phyloP scores from a whole-genome alignment of 2,329 filamentous ascomycete genomes.

The Seiridium cupressi region DNA sequence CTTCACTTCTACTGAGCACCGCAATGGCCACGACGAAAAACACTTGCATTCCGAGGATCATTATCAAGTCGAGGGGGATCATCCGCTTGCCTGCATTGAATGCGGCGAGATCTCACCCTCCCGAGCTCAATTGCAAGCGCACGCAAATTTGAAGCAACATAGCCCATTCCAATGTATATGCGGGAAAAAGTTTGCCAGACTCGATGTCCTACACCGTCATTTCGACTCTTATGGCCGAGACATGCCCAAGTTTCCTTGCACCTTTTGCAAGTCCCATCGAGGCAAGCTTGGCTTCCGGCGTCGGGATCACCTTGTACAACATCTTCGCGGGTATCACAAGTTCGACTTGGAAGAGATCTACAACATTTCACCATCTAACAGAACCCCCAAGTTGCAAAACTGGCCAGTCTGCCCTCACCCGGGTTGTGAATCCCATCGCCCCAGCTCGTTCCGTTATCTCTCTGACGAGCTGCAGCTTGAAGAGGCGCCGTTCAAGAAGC shows the following conservation, averaged over 20 bases:
- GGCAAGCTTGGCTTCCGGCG: constrained; percentile 31
- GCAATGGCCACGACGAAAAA: too few species aligned
- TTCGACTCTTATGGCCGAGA: constrained; percentile 14
- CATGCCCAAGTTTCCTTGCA: constrained; percentile 23
- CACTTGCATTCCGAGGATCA: constrained; percentile 12
- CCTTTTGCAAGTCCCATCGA: constrained; percentile 28
- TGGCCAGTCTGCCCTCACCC: constrained; percentile 19
- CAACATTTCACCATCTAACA: background rate
- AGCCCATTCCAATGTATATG: constrained; percentile 19
- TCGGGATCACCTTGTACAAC: constrained; percentile 35
- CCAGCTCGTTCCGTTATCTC: too few species aligned
- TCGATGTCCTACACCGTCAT: constrained; percentile 25
- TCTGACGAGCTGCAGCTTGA: too few species aligned
- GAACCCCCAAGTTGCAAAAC: background rate
- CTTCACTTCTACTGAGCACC: too few species aligned
- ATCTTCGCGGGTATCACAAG: constrained; percentile 34
- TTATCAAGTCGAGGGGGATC: constrained; percentile 5
- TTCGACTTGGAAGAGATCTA: constrained; percentile 18
- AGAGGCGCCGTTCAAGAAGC: too few species aligned
- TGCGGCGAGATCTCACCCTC: constrained; percentile 8
- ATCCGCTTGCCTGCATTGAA: constrained; percentile 12
- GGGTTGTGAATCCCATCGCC: too few species aligned
- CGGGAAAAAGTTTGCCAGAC: constrained; percentile 21
- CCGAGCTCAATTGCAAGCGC: background rate
- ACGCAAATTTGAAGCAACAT: constrained; percentile 15